These are phyloP conservation scores for Westerdykella ornata DNA, from an alignment of 2,329 filamentous ascomycete species.

Conservation along the genomic window DNA sequence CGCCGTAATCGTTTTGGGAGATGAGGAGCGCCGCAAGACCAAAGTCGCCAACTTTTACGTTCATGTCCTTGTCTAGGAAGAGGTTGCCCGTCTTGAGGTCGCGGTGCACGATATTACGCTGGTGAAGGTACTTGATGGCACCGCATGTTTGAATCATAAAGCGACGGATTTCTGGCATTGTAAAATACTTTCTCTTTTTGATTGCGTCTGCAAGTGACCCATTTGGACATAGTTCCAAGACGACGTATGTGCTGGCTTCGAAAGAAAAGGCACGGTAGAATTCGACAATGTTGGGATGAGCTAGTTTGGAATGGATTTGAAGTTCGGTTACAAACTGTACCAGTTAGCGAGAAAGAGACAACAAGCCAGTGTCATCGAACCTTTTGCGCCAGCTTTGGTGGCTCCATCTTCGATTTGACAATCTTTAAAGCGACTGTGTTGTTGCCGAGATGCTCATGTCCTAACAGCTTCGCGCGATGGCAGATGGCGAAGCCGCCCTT, in stretches of 20 bases:
- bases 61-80: constrained; percentile 90
- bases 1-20: constrained; percentile 83
- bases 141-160: constrained; percentile 93
- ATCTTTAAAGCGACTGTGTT: constrained; percentile 73
- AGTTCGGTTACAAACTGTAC: constrained; percentile 68
- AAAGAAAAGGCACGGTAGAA: constrained; percentile 93
- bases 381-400: constrained; percentile 77
- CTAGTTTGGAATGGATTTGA: constrained; percentile 97
- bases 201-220: constrained; percentile 98
- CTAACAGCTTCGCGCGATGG: constrained; percentile 62
- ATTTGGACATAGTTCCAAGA: constrained; percentile 89
- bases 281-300: constrained; percentile 89
- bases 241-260: constrained; percentile 81
- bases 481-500: constrained; percentile 81
- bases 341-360: constrained; percentile 16
- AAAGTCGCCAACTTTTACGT: constrained; percentile 97
- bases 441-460: constrained; percentile 49
- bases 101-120: constrained; percentile 89
- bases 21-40: constrained; percentile 86
- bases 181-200: constrained; percentile 81
- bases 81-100: constrained; percentile 98
- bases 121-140: constrained; percentile 96
- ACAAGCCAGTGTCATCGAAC: constrained; percentile 43
- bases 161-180: constrained; percentile 86
- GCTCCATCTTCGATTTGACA: constrained; percentile 72